Conservation (phyloP, 805 yeast genomes). For the Yueomyces sinensis region DNA sequence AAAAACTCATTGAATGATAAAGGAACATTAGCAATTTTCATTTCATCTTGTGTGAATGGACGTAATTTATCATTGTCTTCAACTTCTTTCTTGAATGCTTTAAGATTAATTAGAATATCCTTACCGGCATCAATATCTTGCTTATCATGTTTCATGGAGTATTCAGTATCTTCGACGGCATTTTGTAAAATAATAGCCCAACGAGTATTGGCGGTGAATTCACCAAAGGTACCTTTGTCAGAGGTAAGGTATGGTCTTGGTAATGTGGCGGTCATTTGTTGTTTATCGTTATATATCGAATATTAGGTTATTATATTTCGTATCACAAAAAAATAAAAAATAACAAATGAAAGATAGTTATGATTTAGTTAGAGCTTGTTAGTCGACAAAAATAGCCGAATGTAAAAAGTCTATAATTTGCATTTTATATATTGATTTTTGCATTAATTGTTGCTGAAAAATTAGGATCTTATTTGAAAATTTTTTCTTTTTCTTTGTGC, state of each 20-base stretch:
- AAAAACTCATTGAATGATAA: conserved; percentile 46
- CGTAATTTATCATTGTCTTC: conserved; percentile 28
- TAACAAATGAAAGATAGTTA: no score
- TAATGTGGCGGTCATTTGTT: no score
- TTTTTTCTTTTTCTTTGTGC: no score
- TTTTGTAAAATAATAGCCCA: conserved; percentile 79
- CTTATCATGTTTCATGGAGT: conserved; percentile 17
- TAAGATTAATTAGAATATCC: conserved; percentile 30
- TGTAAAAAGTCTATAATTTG: no score
- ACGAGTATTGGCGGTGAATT: conserved; percentile 59
- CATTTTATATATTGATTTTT: no score
- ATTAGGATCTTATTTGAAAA: no score
- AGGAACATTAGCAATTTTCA: conserved; percentile 30
- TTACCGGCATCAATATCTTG: conserved; percentile 27
- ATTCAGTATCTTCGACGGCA: conserved; percentile 46
- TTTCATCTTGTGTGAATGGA: conserved; percentile 31
- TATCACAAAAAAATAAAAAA: no score
- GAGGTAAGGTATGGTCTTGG: conserved; percentile 42
- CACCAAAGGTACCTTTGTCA: conserved; percentile 72
- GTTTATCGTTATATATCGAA: no score
- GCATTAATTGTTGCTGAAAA: no score
- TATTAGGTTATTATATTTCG: no score
- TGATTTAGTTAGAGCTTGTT: no score
- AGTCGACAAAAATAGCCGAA: no score
- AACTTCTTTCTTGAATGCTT: conserved; percentile 32